Evolutionary conservation across 495 filamentous ascomycete species (phyloP).

Genomic region (Podospora pseudoanserina): DNA sequence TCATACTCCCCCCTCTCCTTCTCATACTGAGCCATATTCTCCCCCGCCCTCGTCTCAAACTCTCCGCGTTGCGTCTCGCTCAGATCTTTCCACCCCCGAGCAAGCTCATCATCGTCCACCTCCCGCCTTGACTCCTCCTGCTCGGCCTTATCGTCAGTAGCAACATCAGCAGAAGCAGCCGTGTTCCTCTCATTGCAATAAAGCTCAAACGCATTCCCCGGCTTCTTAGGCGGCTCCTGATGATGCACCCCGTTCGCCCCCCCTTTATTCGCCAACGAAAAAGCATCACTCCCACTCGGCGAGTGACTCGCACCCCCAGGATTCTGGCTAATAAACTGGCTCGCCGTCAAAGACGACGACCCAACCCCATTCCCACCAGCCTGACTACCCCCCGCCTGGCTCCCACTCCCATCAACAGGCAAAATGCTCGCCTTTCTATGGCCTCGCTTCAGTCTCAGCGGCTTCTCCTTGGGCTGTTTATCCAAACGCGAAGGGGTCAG

Average conservation of each 20-base stretch:
- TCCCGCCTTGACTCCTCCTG: constrained; percentile 20
- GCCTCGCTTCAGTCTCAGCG: constrained; percentile 80
- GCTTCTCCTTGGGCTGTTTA: constrained; percentile 80
- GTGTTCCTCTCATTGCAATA: constrained; percentile 48
- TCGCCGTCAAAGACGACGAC: constrained; percentile 20
- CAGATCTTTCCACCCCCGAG: constrained; percentile 48
- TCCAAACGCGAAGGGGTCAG: constrained; percentile 15
- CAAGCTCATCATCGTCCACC: constrained; percentile 44
- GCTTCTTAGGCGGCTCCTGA: constrained; percentile 36
- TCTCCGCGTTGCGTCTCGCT: constrained; percentile 43
- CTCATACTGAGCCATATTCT: constrained; percentile 40
- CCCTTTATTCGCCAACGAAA: constrained; percentile 31
- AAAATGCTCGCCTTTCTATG: constrained; percentile 54
- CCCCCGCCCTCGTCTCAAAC: constrained; percentile 41
- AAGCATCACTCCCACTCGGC: constrained; percentile 44
- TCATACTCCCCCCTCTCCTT: constrained; percentile 42
- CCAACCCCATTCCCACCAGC: constrained; percentile 11
- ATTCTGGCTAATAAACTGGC: constrained; percentile 45
- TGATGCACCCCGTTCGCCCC: constrained; percentile 29
- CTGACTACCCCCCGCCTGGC: not conserved
- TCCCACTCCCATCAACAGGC: constrained; percentile 21
- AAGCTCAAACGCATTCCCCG: constrained; percentile 49
- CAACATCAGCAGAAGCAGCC: not conserved
- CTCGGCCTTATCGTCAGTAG: constrained; percentile 33
- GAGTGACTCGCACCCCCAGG: constrained; percentile 35